These are phyloP conservation scores for Plasmodium knowlesi DNA, from an alignment of 169 alveolate genomes.

Conservation along the genomic window DNA sequence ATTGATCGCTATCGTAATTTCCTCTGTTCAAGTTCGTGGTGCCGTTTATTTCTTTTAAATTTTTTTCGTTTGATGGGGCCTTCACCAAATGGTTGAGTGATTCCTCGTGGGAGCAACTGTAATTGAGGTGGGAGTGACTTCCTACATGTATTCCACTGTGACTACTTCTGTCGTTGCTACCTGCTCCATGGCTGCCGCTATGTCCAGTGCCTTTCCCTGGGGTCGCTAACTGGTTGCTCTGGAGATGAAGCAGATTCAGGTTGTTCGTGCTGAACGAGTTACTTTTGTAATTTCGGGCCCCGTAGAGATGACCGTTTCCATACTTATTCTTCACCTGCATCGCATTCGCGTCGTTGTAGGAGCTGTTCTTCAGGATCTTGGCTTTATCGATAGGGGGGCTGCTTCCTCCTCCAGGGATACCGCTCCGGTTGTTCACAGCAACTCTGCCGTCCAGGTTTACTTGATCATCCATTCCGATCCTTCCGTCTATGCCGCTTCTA, in stretches of 20 bases:
- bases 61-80: neutral
- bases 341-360: slow-evolving; percentile 14
- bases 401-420: neutral
- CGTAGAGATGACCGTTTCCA: neutral
- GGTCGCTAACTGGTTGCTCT: neutral
- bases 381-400: neutral
- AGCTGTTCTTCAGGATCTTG: slow-evolving; percentile 4
- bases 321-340: neutral
- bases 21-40: neutral
- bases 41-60: neutral
- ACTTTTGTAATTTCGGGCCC: slow-evolving; percentile 13
- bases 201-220: neutral
- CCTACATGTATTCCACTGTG: neutral
- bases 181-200: neutral
- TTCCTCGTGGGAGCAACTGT: neutral
- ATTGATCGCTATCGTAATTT: neutral
- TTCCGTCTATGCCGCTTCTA: neutral
- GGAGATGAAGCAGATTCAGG: neutral
- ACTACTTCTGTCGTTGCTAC: too few relatives aligned
- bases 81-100: neutral
- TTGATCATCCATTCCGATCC: neutral
- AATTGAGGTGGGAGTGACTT: neutral
- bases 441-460: neutral
- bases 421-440: neutral
- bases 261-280: slow-evolving; percentile 38